phyloP scores from a whole-genome alignment of 2,329 filamentous ascomycete species.

The Neofusicoccum sp. region DNA sequence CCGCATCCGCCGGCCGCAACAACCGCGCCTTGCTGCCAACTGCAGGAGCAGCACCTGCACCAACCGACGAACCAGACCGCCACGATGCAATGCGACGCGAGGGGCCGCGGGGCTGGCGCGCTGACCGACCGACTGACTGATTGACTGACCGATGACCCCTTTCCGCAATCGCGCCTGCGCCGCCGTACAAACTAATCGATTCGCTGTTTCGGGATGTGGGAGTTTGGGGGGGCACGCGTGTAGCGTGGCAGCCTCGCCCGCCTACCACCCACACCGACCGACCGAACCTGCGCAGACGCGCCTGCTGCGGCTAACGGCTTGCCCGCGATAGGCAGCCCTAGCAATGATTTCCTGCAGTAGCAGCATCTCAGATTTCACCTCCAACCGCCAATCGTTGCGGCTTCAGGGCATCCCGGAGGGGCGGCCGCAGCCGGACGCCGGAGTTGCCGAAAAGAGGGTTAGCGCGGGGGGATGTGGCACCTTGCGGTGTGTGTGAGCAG shows the following conservation, averaged over 20 bases:
- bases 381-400: not conserved
- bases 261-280: too few relatives aligned
- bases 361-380: not conserved
- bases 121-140: too few relatives aligned
- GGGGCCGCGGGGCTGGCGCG: too few relatives aligned
- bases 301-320: not conserved
- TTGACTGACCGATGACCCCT: not conserved
- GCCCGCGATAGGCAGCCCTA: not conserved
- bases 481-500: slow-evolving; percentile 8
- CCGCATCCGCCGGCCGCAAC: not conserved
- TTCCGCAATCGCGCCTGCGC: not conserved
- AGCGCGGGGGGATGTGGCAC: slow-evolving; percentile 10
- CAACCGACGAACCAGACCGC: not conserved
- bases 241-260: not conserved
- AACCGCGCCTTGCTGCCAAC: not conserved
- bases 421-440: not conserved
- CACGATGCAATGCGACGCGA: not conserved
- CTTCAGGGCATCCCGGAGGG: not conserved
- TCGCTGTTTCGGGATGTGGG: not conserved
- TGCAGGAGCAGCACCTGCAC: not conserved
- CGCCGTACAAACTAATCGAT: not conserved
- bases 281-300: not conserved
- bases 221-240: not conserved
- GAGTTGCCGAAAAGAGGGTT: not conserved
- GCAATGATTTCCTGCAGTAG: not conserved